These are phyloP conservation scores for Boletus semigastroideus DNA, from an alignment of 1,284 basidiomycete species.

Conservation along the genomic window DNA sequence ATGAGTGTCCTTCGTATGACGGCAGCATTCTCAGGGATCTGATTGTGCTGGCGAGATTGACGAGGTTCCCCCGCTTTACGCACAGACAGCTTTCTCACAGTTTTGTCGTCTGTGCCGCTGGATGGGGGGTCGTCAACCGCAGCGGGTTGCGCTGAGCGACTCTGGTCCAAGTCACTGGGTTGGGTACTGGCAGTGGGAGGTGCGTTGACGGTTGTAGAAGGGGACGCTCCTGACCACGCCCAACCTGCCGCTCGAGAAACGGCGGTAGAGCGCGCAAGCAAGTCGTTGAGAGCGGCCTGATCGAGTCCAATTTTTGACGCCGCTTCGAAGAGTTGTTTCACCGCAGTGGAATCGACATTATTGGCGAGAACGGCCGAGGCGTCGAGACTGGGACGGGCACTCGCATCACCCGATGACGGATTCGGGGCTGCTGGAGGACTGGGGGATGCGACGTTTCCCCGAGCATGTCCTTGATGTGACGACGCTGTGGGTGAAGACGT, in stretches of 20 bases:
- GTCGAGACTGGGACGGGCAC: conserved; percentile 27
- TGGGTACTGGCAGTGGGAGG: conserved; percentile 19
- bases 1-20: conserved; percentile 77
- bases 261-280: conserved; percentile 69
- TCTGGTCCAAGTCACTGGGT: conserved; percentile 21
- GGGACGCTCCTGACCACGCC: conserved; percentile 42
- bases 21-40: conserved; percentile 42
- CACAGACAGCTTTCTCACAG: conserved; percentile 35
- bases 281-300: conserved; percentile 62
- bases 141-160: conserved; percentile 27
- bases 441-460: conserved; percentile 20
- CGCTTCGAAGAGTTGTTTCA: conserved; percentile 73
- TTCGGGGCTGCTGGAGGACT: conserved; percentile 5
- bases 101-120: conserved; percentile 33
- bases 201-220: conserved; percentile 25
- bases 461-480: conserved; percentile 33
- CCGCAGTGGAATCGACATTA: conserved; percentile 35
- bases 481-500: conserved; percentile 33
- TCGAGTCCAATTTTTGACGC: conserved; percentile 73
- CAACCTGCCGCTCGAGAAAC: conserved; percentile 53
- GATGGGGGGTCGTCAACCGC: conserved; percentile 37
- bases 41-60: conserved; percentile 41
- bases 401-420: conserved; percentile 15
- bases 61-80: conserved; percentile 42
- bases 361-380: conserved; percentile 15